Evolutionary conservation across 2,329 filamentous ascomycete species (phyloP).

Genomic region (Bisporella sp.): DNA sequence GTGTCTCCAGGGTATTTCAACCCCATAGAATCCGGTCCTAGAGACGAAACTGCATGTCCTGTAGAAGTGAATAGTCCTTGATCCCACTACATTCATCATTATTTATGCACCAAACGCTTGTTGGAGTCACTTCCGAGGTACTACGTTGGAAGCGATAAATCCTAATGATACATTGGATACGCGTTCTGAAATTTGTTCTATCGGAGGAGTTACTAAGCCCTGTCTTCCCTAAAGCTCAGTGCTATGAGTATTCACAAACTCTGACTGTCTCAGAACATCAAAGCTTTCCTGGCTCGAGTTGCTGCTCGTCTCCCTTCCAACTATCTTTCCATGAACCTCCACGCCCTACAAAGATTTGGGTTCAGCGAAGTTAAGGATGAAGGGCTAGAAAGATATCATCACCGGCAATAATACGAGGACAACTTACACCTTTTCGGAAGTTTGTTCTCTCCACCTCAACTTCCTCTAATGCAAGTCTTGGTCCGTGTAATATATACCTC

Average conservation of each 20-base stretch:
- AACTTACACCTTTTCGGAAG: slow-evolving; percentile 12
- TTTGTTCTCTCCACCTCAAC: slow-evolving; percentile 18
- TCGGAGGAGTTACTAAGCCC: too few species aligned
- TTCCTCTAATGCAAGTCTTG: slow-evolving; percentile 22
- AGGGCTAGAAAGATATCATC: background rate
- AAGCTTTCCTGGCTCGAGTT: background rate
- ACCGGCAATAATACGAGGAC: background rate
- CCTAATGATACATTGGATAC: too few species aligned
- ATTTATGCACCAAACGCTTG: too few species aligned
- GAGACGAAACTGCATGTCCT: too few species aligned
- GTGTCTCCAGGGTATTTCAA: too few species aligned
- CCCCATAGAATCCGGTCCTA: too few species aligned
- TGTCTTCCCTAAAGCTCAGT: too few species aligned
- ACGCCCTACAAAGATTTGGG: background rate
- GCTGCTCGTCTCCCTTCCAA: background rate
- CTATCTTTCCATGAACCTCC: background rate
- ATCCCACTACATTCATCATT: too few species aligned
- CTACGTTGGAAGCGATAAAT: too few species aligned
- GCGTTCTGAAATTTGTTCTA: too few species aligned
- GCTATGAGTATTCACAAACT: background rate
- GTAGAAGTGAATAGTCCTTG: too few species aligned
- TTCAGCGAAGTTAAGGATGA: background rate
- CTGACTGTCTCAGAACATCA: background rate
- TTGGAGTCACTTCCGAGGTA: too few species aligned
- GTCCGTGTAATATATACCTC: slow-evolving; percentile 47